phyloP scores from a whole-genome alignment of 2,329 filamentous ascomycete genomes.

The Diplodia scrobiculata region DNA sequence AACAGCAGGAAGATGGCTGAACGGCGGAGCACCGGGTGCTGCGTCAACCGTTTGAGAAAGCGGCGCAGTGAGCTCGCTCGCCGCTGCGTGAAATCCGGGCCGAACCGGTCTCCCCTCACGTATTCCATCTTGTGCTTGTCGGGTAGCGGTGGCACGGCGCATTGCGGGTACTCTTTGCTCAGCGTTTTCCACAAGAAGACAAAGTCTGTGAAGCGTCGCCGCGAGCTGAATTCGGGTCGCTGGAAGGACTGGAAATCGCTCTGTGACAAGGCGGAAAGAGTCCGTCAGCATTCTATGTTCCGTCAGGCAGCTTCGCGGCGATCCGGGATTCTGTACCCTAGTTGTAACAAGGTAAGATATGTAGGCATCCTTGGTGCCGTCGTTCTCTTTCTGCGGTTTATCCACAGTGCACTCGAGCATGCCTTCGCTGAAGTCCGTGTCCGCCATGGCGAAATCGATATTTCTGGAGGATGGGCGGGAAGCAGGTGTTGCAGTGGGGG shows the following conservation, averaged over 20 bases:
- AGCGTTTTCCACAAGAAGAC: constrained; percentile 94
- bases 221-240: constrained; percentile 73
- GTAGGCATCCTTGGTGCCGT: constrained; percentile 94
- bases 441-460: constrained; percentile 26
- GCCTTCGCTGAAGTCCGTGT: constrained; percentile 55
- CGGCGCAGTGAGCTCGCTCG: constrained; percentile 88
- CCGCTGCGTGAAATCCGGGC: constrained; percentile 84
- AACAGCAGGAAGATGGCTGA: constrained; percentile 83
- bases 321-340: constrained; percentile 58
- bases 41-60: constrained; percentile 80
- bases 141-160: constrained; percentile 88
- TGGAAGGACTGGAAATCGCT: constrained; percentile 94
- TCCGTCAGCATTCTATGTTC: constrained; percentile 5
- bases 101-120: constrained; percentile 93
- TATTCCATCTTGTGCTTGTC: constrained; percentile 99
- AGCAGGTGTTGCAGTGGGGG: constrained; percentile 7
- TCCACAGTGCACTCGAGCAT: constrained; percentile 80
- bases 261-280: constrained; percentile 50
- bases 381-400: constrained; percentile 88
- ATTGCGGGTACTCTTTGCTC: constrained; percentile 82
- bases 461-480: not conserved
- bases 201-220: constrained; percentile 95
- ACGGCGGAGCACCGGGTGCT: constrained; percentile 86
- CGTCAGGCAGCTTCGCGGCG: not conserved
- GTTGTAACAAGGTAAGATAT: constrained; percentile 95